phyloP scores from a whole-genome alignment of 2,329 filamentous ascomycete genomes.

The Onygena corvina region DNA sequence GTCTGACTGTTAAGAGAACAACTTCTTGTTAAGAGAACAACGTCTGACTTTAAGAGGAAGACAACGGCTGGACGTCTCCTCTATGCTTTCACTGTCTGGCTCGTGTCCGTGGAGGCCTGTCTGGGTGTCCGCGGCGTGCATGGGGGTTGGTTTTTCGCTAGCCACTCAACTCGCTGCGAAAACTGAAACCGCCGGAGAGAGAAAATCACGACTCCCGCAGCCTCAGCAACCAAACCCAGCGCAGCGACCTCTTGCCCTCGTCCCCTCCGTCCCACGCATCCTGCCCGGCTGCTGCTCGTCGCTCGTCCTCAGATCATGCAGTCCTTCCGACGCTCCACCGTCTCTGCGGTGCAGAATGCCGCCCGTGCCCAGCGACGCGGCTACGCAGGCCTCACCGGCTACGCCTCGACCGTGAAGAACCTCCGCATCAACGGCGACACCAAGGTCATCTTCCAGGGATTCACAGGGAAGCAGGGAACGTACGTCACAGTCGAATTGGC shows the following conservation, averaged over 20 bases:
- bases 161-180: constrained; percentile 2
- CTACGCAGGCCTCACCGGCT: constrained; percentile 53
- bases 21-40: no score
- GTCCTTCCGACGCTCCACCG: constrained; percentile 63
- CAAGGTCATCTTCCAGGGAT: constrained; percentile 93
- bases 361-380: constrained; percentile 47
- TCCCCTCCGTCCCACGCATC: not conserved
- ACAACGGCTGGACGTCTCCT: no score
- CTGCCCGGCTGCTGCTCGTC: constrained; percentile 14
- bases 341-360: constrained; percentile 55
- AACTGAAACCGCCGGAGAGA: constrained; percentile 3
- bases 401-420: constrained; percentile 65
- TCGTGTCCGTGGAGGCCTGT: not conserved
- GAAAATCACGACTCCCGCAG: no score
- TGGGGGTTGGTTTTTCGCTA: not conserved
- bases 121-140: no score
- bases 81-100: not conserved
- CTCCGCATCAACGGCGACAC: constrained; percentile 87
- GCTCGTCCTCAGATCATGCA: constrained; percentile 49
- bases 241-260: constrained; percentile 8
- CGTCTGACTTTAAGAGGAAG: no score
- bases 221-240: no score
- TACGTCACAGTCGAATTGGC: constrained; percentile 37
- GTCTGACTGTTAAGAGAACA: no score
- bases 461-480: constrained; percentile 95